These are phyloP conservation scores for Marchantia polymorpha DNA, from an alignment of 225 moss, liverwort and hornwort genomes.

Conservation along the genomic window DNA sequence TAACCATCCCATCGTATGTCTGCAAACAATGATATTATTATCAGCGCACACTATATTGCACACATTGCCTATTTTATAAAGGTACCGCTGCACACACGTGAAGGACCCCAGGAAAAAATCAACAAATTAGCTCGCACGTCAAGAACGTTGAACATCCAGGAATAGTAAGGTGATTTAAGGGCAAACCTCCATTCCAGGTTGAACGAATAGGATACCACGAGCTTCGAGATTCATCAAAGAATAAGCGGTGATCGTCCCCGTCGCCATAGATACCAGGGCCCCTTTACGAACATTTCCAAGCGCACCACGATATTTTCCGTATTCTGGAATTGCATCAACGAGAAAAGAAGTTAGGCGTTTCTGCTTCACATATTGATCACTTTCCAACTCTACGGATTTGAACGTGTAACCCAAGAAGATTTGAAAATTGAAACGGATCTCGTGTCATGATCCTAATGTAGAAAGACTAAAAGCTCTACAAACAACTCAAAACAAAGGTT, in stretches of 20 bases:
- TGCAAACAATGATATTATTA: slow-evolving; percentile 20
- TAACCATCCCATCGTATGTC: slow-evolving; percentile 96
- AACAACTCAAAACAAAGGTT: neutral
- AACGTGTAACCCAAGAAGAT: neutral
- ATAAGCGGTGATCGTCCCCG: slow-evolving; percentile 78
- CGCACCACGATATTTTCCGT: slow-evolving; percentile 82
- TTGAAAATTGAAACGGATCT: neutral
- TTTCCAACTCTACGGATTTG: neutral
- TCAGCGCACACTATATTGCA: no score
- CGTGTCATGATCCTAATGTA: neutral
- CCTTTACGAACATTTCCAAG: slow-evolving; percentile 96
- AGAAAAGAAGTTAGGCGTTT: neutral
- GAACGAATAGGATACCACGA: slow-evolving; percentile 86
- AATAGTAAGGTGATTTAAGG: neutral
- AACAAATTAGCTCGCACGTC: no score
- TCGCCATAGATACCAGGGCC: slow-evolving; percentile 85
- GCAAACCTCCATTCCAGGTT: slow-evolving; percentile 83
- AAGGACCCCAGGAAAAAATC: no score
- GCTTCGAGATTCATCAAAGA: slow-evolving; percentile 90
- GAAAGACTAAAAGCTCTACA: neutral
- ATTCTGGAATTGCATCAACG: slow-evolving; percentile 37
- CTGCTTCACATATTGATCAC: neutral
- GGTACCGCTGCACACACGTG: no score
- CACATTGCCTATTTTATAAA: no score
- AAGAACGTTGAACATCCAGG: neutral